Evolutionary conservation across 176 grass and related monocot genomes (phyloP), one percentile per base, ranked within the genome.

Genomic region (Zoysia pacifica): DNA sequence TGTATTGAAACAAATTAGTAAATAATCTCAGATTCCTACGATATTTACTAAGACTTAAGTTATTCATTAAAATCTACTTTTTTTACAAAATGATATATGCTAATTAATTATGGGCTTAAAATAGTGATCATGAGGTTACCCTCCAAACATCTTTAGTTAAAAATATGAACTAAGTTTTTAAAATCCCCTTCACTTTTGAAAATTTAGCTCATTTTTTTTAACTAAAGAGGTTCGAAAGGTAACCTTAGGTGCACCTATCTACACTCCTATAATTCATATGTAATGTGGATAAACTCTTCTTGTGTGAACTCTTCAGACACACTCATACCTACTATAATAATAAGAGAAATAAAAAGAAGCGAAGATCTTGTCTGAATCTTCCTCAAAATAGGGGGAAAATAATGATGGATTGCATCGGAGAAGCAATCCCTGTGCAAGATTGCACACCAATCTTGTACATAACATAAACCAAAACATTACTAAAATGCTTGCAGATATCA

Each of bases 361-460:
- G 77, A 49, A 70, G 48, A 42, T 76, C 79, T 84, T 81, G 65
- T 76, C 65, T 55, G 16, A 76, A 54, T 35, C 67, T 60, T 64
- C 87, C 87, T 81, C 65, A 84, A 80, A 65, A 43, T 47, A 49
- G 40, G 87, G 86, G 19, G 12, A 61, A 61, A 14, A 45, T 73
- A 61, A 78, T 68, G 78, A 83, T 76, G 70, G 36, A 76, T 66
- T 72, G 80, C 81, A 77, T 90, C n/a, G 76, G 84, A 80, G 71
- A 84, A 87, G 75, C 28, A 28, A 28, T 28, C 28, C 28, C 28
- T 28, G 28, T 53, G 55, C 55, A n/a, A 67, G 28, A 28, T 28
- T 28, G 28, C 28, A 28, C 28, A 28, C 28, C 28, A 28, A 28
- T 28, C 41, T 70, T 6, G 3, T 16, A 58, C 60, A 73, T 62